Percentiles rank a stretch among this genome's conserved stretches.
Conservation (phyloP, 768 basidiomycete genomes). For the Xanthoconium purpureum region DNA sequence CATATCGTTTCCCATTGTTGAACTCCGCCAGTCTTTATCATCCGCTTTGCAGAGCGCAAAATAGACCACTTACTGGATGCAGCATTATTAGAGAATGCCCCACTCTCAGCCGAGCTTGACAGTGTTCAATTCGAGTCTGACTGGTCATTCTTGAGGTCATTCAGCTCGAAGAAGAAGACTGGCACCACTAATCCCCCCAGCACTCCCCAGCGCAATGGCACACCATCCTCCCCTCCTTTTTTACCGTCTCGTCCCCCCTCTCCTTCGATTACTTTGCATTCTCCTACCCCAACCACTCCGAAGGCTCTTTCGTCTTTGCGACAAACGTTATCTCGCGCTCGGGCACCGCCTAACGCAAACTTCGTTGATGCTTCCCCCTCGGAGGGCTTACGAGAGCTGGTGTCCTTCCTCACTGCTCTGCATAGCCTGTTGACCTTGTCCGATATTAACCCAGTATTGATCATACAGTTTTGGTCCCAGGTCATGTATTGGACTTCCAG, state of each 20-base stretch:
- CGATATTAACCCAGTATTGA: conserved; percentile 85
- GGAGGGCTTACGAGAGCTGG: conserved; percentile 55
- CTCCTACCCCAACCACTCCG: conserved; percentile 45
- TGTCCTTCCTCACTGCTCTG: conserved; percentile 78
- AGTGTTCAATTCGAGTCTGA: conserved; percentile 92
- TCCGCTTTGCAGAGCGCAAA: conserved; percentile 84
- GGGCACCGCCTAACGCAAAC: conserved; percentile 49
- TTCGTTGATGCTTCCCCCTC: conserved; percentile 46
- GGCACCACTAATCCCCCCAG: conserved; percentile 25
- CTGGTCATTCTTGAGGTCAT: conserved; percentile 86
- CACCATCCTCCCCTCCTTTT: conserved; percentile 50
- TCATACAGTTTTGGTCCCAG: conserved; percentile 92
- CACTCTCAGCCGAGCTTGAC: conserved; percentile 75
- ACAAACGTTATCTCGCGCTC: conserved; percentile 57
- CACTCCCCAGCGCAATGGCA: conserved; percentile 33
- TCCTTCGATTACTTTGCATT: conserved; percentile 45
- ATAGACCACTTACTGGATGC: conserved; percentile 86
- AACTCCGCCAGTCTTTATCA: conserved; percentile 74
- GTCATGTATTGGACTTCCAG: conserved; percentile 98
- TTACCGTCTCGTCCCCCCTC: conserved; percentile 48
- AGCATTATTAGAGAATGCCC: conserved; percentile 77
- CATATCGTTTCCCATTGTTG: background rate
- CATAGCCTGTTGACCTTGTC: conserved; percentile 81
- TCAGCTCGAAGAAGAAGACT: conserved; percentile 58
- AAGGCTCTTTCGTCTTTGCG: conserved; percentile 64